phyloP scores from a whole-genome alignment of 2,329 filamentous ascomycete genomes.

The Zasmidium angulare region DNA sequence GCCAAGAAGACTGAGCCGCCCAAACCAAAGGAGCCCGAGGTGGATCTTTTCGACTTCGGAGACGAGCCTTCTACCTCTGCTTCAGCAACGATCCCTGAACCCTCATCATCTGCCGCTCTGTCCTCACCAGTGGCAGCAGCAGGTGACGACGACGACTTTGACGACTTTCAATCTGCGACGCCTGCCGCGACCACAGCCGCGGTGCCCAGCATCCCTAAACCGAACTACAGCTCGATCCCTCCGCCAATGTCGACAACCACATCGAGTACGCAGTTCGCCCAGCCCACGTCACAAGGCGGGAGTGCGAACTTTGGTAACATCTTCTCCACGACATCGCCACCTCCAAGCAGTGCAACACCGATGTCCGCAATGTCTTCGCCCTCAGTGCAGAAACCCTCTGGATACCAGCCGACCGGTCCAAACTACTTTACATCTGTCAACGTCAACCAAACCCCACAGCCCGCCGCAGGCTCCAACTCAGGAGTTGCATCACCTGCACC shows the following conservation, averaged over 20 bases:
- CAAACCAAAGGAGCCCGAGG: slow-evolving; percentile 84
- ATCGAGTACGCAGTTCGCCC: slow-evolving; percentile 69
- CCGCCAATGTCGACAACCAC: slow-evolving; percentile 47
- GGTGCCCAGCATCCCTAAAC: slow-evolving; percentile 34
- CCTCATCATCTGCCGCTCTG: slow-evolving; percentile 19
- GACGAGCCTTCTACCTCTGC: slow-evolving; percentile 66
- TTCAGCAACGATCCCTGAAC: slow-evolving; percentile 45
- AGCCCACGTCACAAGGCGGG: slow-evolving; percentile 81
- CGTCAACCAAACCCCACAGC: slow-evolving; percentile 36
- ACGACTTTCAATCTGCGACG: slow-evolving; percentile 91
- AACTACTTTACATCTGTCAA: slow-evolving; percentile 92
- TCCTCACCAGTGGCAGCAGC: slow-evolving; percentile 36
- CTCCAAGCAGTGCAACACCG: slow-evolving; percentile 49
- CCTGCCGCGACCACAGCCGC: slow-evolving; percentile 53
- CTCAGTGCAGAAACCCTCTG: slow-evolving; percentile 54
- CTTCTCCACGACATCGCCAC: slow-evolving; percentile 78
- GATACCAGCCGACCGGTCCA: slow-evolving; percentile 75
- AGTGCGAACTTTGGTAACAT: slow-evolving; percentile 78
- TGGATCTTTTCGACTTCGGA: slow-evolving; percentile 85
- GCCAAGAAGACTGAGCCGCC: slow-evolving; percentile 67
- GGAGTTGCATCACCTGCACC: slow-evolving; percentile 35
- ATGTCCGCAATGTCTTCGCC: slow-evolving; percentile 39
- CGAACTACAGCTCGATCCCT: slow-evolving; percentile 43
- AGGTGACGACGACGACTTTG: slow-evolving; percentile 87
- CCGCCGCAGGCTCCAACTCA: slow-evolving; percentile 42